Base-by-base conservation (phyloP, 2,329 filamentous ascomycete genomes). In the Phaeosphaeria sp. region DNA sequence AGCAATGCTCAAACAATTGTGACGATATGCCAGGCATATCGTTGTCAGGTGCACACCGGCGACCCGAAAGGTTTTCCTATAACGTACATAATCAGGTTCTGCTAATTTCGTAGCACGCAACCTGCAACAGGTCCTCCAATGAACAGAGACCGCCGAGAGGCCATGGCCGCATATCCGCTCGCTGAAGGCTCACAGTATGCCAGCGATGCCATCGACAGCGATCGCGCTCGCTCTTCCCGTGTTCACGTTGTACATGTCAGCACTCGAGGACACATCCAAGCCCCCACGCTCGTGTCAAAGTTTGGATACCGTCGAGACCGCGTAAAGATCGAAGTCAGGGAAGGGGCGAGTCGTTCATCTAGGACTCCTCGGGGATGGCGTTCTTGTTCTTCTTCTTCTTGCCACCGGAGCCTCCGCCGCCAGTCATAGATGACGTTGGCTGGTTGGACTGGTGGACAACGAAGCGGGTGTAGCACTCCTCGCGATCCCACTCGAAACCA, bases 401-500 rank as follows among this genome's bases (percentile, higher is more conserved):
- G 60, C 69, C 68, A 46, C 68, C 67, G 22, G 70, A 69, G 47
- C 51, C 17, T 27, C 67, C 57, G 9, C 85, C 84, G 60, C 87
- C 87, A 39, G 55, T 46, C 50, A 68, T 68, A 46, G 59, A 50
- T 6, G 65, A 67, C 13, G 66, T 67, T 41, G 67, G 66, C 68
- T 90, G 85, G 79, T 88, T 89, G 78, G 89, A 89, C 76, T 94
- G 90, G 80, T 95, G 93, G 63, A 97, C 93, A 71, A 96, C 83
- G 73, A 98, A 85, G 64, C 88, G 87, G 54, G 91, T 94, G 89
- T 92, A 97, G 75, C 88, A 92, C 80, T 96, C 92, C 69, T 96
- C 90, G 77, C 90, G 91, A 80, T 97, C 91, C 93, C 93, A 97
- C 84, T 97, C 93, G 82, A 98, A 97, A 66, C 94, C 94, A 72